Evolutionary conservation across 306 rosid genomes (phyloP).

Genomic region (Dicorynia guianensis): DNA sequence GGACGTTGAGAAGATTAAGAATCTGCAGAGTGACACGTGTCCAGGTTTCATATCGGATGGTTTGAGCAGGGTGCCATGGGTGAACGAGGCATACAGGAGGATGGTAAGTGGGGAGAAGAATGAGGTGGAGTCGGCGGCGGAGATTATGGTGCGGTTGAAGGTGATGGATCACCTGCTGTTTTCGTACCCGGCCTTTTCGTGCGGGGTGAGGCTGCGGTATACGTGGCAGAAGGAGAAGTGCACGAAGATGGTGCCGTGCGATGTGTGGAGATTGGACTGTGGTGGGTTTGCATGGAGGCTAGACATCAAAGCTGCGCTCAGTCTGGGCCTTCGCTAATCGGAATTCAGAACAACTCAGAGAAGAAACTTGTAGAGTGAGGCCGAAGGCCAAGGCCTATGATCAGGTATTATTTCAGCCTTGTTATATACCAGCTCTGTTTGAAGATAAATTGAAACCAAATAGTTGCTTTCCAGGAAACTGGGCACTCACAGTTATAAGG

Average conservation of each 20-base stretch:
- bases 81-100: conserved; percentile 69
- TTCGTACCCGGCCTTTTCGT: conserved; percentile 53
- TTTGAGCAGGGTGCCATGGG: conserved; percentile 71
- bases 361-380: neutral
- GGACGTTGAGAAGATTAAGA: conserved; percentile 68
- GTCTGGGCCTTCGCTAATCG: conserved; percentile 60
- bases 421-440: neutral
- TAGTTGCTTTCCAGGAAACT: neutral
- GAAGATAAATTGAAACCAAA: neutral
- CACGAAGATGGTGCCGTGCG: conserved; percentile 76
- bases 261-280: conserved; percentile 70
- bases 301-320: conserved; percentile 74
- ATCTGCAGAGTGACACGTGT: conserved; percentile 80
- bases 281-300: conserved; percentile 83
- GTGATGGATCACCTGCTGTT: conserved; percentile 43
- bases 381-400: neutral
- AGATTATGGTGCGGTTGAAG: conserved; percentile 52
- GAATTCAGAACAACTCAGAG: neutral
- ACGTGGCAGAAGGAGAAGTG: conserved; percentile 58
- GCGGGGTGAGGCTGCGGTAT: conserved; percentile 65
- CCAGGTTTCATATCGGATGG: conserved; percentile 83
- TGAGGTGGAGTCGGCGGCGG: conserved; percentile 17
- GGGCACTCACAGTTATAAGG: neutral
- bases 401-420: conserved; percentile 45
- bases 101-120: conserved; percentile 50